Evolutionary conservation across 129 eudicot genomes (phyloP).

Genomic region (Helichrysum umbraculigerum): DNA sequence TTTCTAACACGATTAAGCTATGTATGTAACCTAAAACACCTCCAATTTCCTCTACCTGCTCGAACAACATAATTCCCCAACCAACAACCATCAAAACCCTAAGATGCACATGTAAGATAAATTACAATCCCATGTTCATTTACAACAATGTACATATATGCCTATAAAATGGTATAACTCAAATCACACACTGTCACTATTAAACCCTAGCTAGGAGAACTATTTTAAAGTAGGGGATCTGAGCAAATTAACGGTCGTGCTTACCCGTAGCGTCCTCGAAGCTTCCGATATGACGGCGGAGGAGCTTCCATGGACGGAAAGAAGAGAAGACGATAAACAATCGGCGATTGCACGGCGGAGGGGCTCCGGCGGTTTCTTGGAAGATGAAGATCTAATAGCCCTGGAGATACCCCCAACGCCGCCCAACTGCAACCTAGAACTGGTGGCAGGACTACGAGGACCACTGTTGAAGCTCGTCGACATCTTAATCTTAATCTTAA

Average conservation of each 20-base stretch:
- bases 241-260: slow-evolving; percentile 23
- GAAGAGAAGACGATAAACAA: slow-evolving; percentile 70
- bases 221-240: slow-evolving; percentile 40
- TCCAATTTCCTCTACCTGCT: slow-evolving; percentile 17
- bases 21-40: slow-evolving; percentile 2
- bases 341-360: slow-evolving; percentile 96
- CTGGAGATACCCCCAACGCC: slow-evolving; percentile 52
- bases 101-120: slow-evolving; percentile 5
- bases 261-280: slow-evolving; percentile 81
- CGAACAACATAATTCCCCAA: slow-evolving; percentile 23
- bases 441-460: slow-evolving; percentile 62
- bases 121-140: slow-evolving; percentile 16
- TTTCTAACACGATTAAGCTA: background rate
- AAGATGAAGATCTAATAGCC: slow-evolving; percentile 80
- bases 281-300: slow-evolving; percentile 69
- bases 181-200: slow-evolving; percentile 17
- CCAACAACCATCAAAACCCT: slow-evolving; percentile 23
- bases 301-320: slow-evolving; percentile 50
- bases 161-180: background rate
- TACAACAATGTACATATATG: slow-evolving; percentile 24
- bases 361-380: slow-evolving; percentile 96
- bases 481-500: slow-evolving; percentile 30
- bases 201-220: slow-evolving; percentile 37
- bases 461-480: slow-evolving; percentile 66
- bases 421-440: slow-evolving; percentile 64